Percentiles rank a stretch among this genome's conserved stretches.
Conservation (phyloP, 371 early-diverging fungal genomes). For the Gilbertella persicaria region DNA sequence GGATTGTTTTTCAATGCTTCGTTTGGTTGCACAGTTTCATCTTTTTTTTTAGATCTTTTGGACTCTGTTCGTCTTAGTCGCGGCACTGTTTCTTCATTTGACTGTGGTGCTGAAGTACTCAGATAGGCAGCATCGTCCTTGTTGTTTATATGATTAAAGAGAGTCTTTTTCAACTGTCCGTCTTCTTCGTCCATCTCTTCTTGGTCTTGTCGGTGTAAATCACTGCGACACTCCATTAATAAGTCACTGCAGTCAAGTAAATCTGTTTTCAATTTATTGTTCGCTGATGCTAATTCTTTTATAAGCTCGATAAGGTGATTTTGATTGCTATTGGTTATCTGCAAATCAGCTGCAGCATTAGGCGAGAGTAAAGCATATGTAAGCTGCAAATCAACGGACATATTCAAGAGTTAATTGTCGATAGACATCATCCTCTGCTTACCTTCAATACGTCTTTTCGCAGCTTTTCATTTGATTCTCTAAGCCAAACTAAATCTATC, state of each 20-base stretch:
- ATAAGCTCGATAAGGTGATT: constrained; percentile 35
- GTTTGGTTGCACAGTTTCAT: background rate
- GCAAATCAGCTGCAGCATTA: constrained; percentile 14
- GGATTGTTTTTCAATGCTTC: constrained; percentile 7
- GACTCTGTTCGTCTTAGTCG: constrained; percentile 1
- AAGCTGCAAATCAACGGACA: constrained; percentile 18
- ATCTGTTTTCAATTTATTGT: constrained; percentile 44
- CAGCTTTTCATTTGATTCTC: constrained; percentile 44
- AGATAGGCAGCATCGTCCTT: constrained; percentile 9
- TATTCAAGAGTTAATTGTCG: background rate
- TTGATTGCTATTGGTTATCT: constrained; percentile 15
- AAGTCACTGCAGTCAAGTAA: constrained; percentile 39
- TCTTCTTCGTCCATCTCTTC: constrained; percentile 7
- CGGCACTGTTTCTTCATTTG: constrained; percentile 3
- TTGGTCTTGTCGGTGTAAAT: constrained; percentile 3
- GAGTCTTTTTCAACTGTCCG: background rate
- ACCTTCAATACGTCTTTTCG: constrained; percentile 46
- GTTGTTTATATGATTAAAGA: constrained; percentile 3
- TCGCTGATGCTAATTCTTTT: constrained; percentile 47
- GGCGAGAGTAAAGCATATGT: constrained; percentile 28
- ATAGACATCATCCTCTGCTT: constrained; percentile 1
- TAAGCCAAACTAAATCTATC: constrained; percentile 32
- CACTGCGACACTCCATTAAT: constrained; percentile 30
- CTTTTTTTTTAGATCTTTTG: constrained; percentile 7
- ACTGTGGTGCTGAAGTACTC: constrained; percentile 24